Evolutionary conservation across 352 stramenopile species (phyloP).

Genomic region (Plasmopara viticola): DNA sequence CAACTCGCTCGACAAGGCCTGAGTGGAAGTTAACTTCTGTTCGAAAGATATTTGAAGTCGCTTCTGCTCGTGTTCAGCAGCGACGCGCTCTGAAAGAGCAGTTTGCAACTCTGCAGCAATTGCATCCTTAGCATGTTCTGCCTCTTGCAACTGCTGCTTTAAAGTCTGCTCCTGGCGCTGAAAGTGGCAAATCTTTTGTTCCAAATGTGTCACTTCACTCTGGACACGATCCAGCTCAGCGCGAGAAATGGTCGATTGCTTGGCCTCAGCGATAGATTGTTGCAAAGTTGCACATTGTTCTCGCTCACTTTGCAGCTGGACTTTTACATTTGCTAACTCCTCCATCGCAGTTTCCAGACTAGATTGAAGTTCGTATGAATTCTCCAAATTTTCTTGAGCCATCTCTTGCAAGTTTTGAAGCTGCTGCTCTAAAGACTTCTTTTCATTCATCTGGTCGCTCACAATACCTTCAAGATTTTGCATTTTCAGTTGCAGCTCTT

Average conservation of each 20-base stretch:
- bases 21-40: constrained; percentile 23
- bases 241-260: constrained; percentile 22
- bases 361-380: constrained; percentile 44
- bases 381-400: constrained; percentile 49
- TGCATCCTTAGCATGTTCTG: constrained; percentile 22
- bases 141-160: constrained; percentile 29
- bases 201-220: constrained; percentile 31
- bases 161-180: constrained; percentile 33
- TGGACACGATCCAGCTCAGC: constrained; percentile 30
- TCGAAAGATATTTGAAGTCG: constrained; percentile 24
- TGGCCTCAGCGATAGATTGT: constrained; percentile 13
- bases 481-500: constrained; percentile 25
- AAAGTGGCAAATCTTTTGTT: constrained; percentile 32
- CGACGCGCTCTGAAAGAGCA: constrained; percentile 22
- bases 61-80: constrained; percentile 26
- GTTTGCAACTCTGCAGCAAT: constrained; percentile 21
- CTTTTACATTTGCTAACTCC: constrained; percentile 30
- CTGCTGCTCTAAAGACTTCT: constrained; percentile 44
- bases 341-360: constrained; percentile 51
- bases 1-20: constrained; percentile 31
- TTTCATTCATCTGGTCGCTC: constrained; percentile 24
- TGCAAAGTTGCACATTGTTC: constrained; percentile 23
- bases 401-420: constrained; percentile 62
- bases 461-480: constrained; percentile 27
- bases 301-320: constrained; percentile 24